Evolutionary conservation across 73 alveolate species (phyloP).

Genomic region (Stentor roeselii): DNA sequence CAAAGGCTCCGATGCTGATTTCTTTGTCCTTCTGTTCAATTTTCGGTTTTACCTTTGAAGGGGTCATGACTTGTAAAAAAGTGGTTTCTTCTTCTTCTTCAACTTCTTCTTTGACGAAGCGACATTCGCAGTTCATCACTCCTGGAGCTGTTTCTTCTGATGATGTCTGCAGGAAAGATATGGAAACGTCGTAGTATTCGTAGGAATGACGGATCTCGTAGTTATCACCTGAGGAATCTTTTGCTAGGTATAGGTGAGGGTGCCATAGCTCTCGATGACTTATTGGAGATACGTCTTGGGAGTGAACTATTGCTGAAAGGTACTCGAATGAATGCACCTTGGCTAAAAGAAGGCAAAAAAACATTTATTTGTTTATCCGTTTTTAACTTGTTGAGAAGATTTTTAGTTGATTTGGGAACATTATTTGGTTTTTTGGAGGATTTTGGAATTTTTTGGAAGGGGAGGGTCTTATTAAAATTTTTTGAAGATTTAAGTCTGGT

Average conservation of each 20-base stretch:
- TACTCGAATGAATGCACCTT: neutral
- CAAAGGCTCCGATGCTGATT: neutral
- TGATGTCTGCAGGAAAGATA: conserved; percentile 1
- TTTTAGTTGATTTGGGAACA: too few species aligned
- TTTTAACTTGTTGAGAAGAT: too few species aligned
- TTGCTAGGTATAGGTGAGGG: conserved; percentile 18
- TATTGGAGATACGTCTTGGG: conserved; percentile 18
- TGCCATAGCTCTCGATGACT: conserved; percentile 17
- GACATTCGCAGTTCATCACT: conserved; percentile 24
- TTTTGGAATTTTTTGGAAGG: too few species aligned
- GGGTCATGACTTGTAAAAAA: conserved; percentile 22
- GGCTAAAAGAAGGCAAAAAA: too few species aligned
- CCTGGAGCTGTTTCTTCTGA: conserved; percentile 5
- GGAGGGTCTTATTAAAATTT: too few species aligned
- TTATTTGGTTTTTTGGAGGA: too few species aligned
- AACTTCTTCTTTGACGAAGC: neutral
- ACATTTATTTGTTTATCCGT: too few species aligned
- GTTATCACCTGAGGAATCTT: conserved; percentile 6
- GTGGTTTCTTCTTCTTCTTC: conserved; percentile 2
- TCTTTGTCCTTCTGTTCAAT: conserved; percentile 11
- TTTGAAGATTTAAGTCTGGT: too few species aligned
- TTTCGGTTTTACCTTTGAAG: neutral
- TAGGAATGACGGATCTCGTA: conserved; percentile 23
- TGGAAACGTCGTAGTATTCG: conserved; percentile 23
- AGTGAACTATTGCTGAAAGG: conserved; percentile 11